phyloP scores from a whole-genome alignment of 805 yeast genomes.

The Myxozyma monticola region DNA sequence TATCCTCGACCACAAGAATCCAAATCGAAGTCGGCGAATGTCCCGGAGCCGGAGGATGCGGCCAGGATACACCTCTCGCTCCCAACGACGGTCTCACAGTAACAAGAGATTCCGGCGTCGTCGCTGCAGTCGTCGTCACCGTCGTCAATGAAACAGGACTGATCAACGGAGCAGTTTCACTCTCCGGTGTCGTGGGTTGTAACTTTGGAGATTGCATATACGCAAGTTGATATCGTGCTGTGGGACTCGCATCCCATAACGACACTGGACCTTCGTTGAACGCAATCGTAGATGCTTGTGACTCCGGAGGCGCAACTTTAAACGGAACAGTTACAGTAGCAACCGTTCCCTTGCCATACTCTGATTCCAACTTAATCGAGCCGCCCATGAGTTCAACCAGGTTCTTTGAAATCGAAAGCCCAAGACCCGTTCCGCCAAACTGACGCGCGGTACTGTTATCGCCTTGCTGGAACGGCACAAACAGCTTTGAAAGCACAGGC shows the following conservation, averaged over 20 bases:
- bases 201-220: not conserved
- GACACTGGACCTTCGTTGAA: not conserved
- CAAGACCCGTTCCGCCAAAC: slow-evolving; percentile 56
- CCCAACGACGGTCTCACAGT: too few species aligned
- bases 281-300: slow-evolving; percentile 34
- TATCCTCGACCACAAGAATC: slow-evolving; percentile 31
- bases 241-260: slow-evolving; percentile 1
- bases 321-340: slow-evolving; percentile 44
- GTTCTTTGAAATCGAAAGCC: slow-evolving; percentile 51
- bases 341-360: slow-evolving; percentile 50
- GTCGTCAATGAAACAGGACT: too few species aligned
- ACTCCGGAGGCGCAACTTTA: slow-evolving; percentile 13
- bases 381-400: slow-evolving; percentile 54
- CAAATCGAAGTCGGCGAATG: not conserved
- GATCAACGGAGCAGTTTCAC: not conserved
- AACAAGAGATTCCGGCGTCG: too few species aligned
- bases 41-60: too few species aligned
- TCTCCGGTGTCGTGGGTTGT: not conserved
- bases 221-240: slow-evolving; percentile 6
- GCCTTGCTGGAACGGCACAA: slow-evolving; percentile 57
- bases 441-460: slow-evolving; percentile 54
- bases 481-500: slow-evolving; percentile 47
- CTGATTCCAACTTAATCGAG: slow-evolving; percentile 47
- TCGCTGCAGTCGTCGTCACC: too few species aligned
- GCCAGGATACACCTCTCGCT: too few species aligned